These are phyloP conservation scores for Deakozyma indianensis DNA, from an alignment of 805 yeast genomes.

Conservation along the genomic window DNA sequence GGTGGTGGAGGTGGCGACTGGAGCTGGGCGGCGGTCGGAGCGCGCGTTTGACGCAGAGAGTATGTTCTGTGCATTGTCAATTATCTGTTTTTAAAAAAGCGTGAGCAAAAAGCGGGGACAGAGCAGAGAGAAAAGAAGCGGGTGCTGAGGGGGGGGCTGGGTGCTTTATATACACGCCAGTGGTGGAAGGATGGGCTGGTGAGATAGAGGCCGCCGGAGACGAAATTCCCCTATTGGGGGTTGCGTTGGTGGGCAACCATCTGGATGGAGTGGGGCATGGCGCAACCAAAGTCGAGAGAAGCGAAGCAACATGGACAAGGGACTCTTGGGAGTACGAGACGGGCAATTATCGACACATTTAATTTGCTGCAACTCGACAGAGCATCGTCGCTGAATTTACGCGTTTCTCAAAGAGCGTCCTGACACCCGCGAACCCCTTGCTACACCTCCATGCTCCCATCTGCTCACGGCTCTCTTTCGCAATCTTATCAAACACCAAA, in stretches of 20 bases:
- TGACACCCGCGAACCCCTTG: too few species aligned
- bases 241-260: background rate
- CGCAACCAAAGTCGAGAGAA: background rate
- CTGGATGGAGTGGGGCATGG: background rate
- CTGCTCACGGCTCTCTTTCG: background rate
- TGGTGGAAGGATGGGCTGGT: background rate
- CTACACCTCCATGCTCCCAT: too few species aligned
- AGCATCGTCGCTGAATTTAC: too few species aligned
- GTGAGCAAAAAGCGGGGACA: constrained; percentile 2
- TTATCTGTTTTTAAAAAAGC: constrained; percentile 3
- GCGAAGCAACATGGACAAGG: background rate
- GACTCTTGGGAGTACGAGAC: too few species aligned
- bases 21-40: constrained; percentile 94
- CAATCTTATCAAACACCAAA: constrained; percentile 1
- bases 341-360: too few species aligned
- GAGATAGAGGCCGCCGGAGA: background rate
- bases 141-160: constrained; percentile 5
- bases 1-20: constrained; percentile 94
- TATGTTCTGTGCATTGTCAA: constrained; percentile 98
- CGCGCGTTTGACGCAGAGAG: constrained; percentile 87
- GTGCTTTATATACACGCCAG: constrained; percentile 7
- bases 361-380: too few species aligned
- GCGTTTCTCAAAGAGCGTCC: too few species aligned
- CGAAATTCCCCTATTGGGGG: background rate
- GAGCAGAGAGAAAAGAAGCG: constrained; percentile 1